Percentiles rank a stretch among this genome's conserved stretches.
phyloP scores from a whole-genome alignment of 2,329 filamentous ascomycete genomes.

The Helotiales sp. region DNA sequence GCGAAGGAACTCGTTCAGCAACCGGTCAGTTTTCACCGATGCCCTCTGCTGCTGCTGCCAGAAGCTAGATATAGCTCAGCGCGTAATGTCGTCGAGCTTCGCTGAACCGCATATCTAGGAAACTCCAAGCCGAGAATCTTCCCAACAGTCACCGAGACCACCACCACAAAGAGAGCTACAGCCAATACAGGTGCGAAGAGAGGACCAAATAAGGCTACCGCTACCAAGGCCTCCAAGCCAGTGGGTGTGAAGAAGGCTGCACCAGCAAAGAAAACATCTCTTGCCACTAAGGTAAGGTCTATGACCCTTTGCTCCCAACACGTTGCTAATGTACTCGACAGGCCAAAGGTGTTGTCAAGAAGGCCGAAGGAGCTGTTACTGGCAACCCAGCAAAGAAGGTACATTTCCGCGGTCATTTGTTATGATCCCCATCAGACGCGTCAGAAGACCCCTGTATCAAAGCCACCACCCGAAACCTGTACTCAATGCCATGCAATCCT shows the following conservation, averaged over 20 bases:
- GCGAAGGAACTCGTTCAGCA: conserved; percentile 40
- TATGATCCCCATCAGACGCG: conserved; percentile 35
- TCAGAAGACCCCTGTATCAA: conserved; percentile 31
- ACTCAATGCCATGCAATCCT: conserved; percentile 8
- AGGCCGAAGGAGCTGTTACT: conserved; percentile 41
- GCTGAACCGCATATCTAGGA: conserved; percentile 39
- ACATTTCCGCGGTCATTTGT: conserved; percentile 30
- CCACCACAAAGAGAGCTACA: conserved; percentile 37
- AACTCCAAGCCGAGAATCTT: conserved; percentile 40
- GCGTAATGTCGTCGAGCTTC: conserved; percentile 30
- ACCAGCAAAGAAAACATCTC: conserved; percentile 41
- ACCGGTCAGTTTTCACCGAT: conserved; percentile 37
- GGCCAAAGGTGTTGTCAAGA: conserved; percentile 43
- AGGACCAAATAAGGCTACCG: conserved; percentile 42
- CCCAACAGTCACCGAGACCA: conserved; percentile 36
- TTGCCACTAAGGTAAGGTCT: conserved; percentile 38
- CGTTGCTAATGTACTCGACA: conserved; percentile 30
- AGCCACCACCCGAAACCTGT: conserved; percentile 22
- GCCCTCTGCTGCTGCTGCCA: conserved; percentile 20
- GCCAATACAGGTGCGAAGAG: conserved; percentile 41
- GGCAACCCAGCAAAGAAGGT: conserved; percentile 47
- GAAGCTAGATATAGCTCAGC: conserved; percentile 32
- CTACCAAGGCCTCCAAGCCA: conserved; percentile 42
- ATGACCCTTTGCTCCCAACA: conserved; percentile 1
- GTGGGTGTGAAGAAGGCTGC: conserved; percentile 41